A percentile compares a stretch with the other conserved stretches of the same genome.
Conservation (phyloP, 2,329 filamentous ascomycete species). For the Cordyceps javanica region DNA sequence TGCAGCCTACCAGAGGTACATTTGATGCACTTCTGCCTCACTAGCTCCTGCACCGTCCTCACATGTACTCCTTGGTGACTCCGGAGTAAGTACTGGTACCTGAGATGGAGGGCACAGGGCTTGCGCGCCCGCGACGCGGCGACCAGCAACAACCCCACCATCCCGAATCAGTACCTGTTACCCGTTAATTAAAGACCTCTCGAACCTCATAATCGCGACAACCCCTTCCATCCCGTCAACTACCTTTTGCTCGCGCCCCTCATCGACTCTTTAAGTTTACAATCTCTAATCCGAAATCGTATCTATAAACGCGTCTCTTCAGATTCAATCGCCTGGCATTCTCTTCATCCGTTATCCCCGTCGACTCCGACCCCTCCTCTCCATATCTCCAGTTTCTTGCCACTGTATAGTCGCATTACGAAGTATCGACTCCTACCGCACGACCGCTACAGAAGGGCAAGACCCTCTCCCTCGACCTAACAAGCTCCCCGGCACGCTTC, state of each 20-base stretch:
- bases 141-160: constrained; percentile 3
- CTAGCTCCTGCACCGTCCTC: neutral
- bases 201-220: neutral
- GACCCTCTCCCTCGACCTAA: neutral
- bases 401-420: neutral
- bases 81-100: too few relatives aligned
- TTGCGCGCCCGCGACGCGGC: constrained; percentile 6
- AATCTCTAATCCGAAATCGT: neutral
- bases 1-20: neutral
- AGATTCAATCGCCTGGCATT: too few relatives aligned
- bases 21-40: neutral
- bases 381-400: neutral
- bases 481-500: constrained; percentile 27
- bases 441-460: neutral
- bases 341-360: neutral
- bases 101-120: neutral
- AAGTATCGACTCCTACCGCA: neutral
- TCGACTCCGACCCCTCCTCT: neutral
- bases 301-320: neutral
- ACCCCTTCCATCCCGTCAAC: neutral
- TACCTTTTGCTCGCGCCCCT: neutral
- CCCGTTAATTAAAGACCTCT: constrained; percentile 4
- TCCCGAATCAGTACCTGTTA: neutral
- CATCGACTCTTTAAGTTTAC: neutral
- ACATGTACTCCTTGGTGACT: constrained; percentile 6